Evolutionary conservation across 2,329 filamentous ascomycete genomes (phyloP), one percentile per base, ranked within the genome.

Genomic region (Xylaria sp.): DNA sequence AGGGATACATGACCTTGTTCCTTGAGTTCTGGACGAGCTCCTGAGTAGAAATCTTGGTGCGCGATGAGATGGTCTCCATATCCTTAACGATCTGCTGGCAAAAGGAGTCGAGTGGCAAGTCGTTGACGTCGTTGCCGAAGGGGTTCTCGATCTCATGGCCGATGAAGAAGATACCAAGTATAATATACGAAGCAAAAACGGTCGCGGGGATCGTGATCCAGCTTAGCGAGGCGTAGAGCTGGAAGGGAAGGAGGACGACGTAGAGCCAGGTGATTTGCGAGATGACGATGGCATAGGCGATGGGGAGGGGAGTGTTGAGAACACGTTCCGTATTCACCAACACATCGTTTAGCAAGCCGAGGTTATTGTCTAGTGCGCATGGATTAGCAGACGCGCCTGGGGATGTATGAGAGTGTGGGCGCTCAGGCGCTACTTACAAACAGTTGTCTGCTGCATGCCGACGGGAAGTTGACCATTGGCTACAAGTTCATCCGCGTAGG

Each of bases 191-290:
- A 2, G 90, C 91, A 3, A 84, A 85, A 18, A 94, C 83, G 54
- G 90, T 91, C 41, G 90, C 93, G 0, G 93, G 93, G 72, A 96
- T 94, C 13, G 93, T 91, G 72, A 94, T 86, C 90, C 91, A 96
- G 8, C 81, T 74, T 0, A 97, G 87, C 2, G 81, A 78, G 0
- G 79, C 77, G 77, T 88, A 88, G 7, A 97, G 88, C 81, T 97
- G 93, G 85, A 96, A 96, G 6, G 93, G 93, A 0, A 97, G 86
- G 39, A 93, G 85, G 74, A 94, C 82, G 63, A 96, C 90, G 81
- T 96, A 97, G 61, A 94, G 87, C 89, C 92, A 94, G 39, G 93
- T 93, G 77, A 96, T 95, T 79, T 97, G 93, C 23, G 90, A 90
- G 78, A 96, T 94, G 75, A 92, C 89, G 75, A 97, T 96, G 73